phyloP scores from a whole-genome alignment of 306 rosid genomes.

The Pterocarpus santalinus region DNA sequence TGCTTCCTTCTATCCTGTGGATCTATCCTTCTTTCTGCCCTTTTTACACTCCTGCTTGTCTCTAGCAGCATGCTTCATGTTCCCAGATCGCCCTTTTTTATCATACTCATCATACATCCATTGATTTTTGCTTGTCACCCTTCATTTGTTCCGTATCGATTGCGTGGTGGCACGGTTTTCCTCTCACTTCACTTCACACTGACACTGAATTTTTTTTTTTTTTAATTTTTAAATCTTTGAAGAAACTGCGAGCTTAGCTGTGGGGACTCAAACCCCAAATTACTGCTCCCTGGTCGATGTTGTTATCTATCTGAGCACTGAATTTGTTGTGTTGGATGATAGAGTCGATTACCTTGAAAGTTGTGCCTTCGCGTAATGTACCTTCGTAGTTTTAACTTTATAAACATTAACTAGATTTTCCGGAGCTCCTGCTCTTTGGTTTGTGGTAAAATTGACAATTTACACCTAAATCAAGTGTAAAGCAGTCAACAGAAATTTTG shows the following conservation, averaged over 20 bases:
- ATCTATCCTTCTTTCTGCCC: slow-evolving; percentile 47
- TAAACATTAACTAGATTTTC: not conserved
- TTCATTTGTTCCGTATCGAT: not conserved
- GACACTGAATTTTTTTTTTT: not conserved
- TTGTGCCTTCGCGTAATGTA: slow-evolving; percentile 15
- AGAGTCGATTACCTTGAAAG: not conserved
- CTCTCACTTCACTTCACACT: slow-evolving; percentile 33
- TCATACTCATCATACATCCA: slow-evolving; percentile 21
- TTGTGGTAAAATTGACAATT: slow-evolving; percentile 11
- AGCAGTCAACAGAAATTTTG: not conserved
- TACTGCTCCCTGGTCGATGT: too few species aligned
- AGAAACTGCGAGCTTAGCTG: too few species aligned
- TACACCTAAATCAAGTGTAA: slow-evolving; percentile 8
- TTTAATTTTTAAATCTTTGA: too few species aligned
- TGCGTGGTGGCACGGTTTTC: slow-evolving; percentile 24
- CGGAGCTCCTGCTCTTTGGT: not conserved
- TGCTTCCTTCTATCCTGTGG: slow-evolving; percentile 48
- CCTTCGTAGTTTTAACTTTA: not conserved
- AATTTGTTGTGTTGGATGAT: not conserved
- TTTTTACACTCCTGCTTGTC: slow-evolving; percentile 21
- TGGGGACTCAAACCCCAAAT: not conserved
- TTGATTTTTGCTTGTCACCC: slow-evolving; percentile 16
- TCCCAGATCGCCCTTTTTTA: slow-evolving; percentile 56
- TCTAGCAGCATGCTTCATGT: slow-evolving; percentile 34
- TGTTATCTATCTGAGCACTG: slow-evolving; percentile 4